Evolutionary conservation across 768 basidiomycete species (phyloP).

Genomic region (Pulveroboletus sp.): DNA sequence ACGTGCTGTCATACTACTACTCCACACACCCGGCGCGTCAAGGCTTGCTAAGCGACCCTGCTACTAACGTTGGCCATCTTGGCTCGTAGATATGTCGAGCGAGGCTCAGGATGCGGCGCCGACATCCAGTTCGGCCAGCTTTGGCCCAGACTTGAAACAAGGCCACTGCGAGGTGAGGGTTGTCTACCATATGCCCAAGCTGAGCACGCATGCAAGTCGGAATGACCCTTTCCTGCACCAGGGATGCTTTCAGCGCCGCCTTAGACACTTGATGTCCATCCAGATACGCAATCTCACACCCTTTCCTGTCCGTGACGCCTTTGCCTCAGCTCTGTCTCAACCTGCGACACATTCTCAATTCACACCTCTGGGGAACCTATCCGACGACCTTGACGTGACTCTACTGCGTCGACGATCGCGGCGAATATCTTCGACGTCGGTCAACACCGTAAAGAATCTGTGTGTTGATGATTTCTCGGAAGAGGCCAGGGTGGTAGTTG

Average conservation of each 20-base stretch:
- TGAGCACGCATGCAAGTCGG: not conserved
- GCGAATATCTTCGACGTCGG: slow-evolving; percentile 59
- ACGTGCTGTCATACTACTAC: not conserved
- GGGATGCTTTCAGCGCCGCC: slow-evolving; percentile 50
- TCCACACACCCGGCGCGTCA: slow-evolving; percentile 4
- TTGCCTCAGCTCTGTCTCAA: slow-evolving; percentile 71
- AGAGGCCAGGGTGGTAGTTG: slow-evolving; percentile 21
- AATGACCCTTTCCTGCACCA: slow-evolving; percentile 5
- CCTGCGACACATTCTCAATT: slow-evolving; percentile 64
- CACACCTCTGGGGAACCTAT: slow-evolving; percentile 50
- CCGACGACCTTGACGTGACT: slow-evolving; percentile 71
- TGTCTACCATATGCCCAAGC: not conserved
- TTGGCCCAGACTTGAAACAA: slow-evolving; percentile 12
- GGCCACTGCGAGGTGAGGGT: slow-evolving; percentile 15
- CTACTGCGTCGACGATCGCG: slow-evolving; percentile 57
- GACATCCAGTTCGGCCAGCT: slow-evolving; percentile 14
- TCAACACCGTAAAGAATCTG: slow-evolving; percentile 44
- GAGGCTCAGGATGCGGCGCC: slow-evolving; percentile 14
- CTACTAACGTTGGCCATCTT: not conserved
- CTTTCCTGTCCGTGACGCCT: slow-evolving; percentile 71
- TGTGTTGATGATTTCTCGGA: slow-evolving; percentile 41
- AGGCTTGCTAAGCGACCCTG: not conserved
- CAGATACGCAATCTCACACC: slow-evolving; percentile 84
- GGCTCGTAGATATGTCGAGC: slow-evolving; percentile 21
- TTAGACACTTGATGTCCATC: slow-evolving; percentile 70